Conservation (phyloP, 495 filamentous ascomycete genomes). For the Durotheca rogersii region DNA sequence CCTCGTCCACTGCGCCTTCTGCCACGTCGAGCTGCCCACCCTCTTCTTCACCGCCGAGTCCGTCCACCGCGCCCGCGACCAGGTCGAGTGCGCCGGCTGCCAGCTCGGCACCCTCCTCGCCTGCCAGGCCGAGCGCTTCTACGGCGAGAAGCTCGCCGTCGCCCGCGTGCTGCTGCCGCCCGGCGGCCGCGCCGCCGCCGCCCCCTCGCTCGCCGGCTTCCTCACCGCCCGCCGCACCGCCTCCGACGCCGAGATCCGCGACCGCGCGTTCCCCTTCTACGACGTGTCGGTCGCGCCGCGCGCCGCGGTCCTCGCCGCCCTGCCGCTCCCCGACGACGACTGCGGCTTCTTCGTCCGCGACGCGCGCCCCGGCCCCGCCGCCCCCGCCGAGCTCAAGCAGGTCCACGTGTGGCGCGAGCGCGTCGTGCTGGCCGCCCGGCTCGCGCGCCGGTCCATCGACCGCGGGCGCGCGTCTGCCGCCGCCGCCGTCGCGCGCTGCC, state of each 20-base stretch:
- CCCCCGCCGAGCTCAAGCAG: background rate
- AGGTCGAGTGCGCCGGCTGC: slow-evolving; percentile 20
- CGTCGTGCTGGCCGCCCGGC: background rate
- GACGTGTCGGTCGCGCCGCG: background rate
- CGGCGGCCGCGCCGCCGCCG: no score
- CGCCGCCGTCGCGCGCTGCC: background rate
- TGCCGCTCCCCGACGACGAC: no score
- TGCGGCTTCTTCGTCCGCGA: slow-evolving; percentile 4
- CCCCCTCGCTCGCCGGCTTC: background rate
- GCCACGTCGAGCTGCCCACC: slow-evolving; percentile 3
- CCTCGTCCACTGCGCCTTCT: slow-evolving; percentile 7
- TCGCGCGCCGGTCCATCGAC: background rate
- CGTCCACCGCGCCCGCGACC: background rate
- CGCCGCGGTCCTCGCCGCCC: no score
- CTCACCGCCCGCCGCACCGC: background rate
- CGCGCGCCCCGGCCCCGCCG: background rate
- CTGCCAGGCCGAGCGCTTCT: slow-evolving; percentile 6
- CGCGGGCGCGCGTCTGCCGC: background rate
- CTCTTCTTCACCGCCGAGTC: slow-evolving; percentile 16
- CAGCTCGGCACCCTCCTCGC: background rate
- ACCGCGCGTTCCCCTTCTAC: slow-evolving; percentile 9
- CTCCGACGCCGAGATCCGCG: background rate
- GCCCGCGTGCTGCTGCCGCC: background rate
- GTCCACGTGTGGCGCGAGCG: slow-evolving; percentile 10
- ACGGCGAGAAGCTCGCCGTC: slow-evolving; percentile 1